Evolutionary conservation across 2,329 filamentous ascomycete species (phyloP).

Genomic region (Ophiosphaerella korrae): DNA sequence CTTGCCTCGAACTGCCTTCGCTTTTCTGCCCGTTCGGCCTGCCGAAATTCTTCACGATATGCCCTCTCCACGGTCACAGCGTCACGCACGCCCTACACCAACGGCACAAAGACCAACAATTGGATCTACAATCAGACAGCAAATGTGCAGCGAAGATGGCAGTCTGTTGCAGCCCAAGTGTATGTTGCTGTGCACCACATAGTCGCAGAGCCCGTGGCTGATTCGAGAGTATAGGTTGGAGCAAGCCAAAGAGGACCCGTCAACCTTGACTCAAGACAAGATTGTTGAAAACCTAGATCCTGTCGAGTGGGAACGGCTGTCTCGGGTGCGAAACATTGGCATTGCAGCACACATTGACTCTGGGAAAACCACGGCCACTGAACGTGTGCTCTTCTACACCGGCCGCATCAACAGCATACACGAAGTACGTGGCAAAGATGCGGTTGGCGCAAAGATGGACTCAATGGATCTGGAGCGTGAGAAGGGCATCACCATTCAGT

Average conservation of each 20-base stretch:
- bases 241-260: conserved; percentile 62
- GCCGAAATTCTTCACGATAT: conserved; percentile 35
- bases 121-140: conserved; percentile 33
- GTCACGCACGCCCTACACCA: conserved; percentile 32
- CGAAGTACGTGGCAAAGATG: conserved; percentile 93
- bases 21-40: conserved; percentile 28
- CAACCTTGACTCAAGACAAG: conserved; percentile 63
- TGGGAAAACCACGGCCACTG: conserved; percentile 95
- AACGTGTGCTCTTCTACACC: conserved; percentile 97
- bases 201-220: conserved; percentile 19
- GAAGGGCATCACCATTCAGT: conserved; percentile 99
- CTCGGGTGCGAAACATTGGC: conserved; percentile 91
- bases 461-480: conserved; percentile 98
- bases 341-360: conserved; percentile 99
- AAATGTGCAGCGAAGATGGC: conserved; percentile 41
- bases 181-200: conserved; percentile 26
- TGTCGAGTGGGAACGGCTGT: conserved; percentile 76
- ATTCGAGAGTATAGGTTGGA: conserved; percentile 48
- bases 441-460: conserved; percentile 98
- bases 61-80: conserved; percentile 40
- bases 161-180: conserved; percentile 46
- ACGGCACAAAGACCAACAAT: conserved; percentile 35
- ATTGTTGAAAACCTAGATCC: conserved; percentile 82
- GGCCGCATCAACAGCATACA: conserved; percentile 96
- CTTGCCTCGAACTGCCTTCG: conserved; percentile 38